Conservation (phyloP, 1,139 yeast genomes). For the Kurtzmaniella natalensis region DNA sequence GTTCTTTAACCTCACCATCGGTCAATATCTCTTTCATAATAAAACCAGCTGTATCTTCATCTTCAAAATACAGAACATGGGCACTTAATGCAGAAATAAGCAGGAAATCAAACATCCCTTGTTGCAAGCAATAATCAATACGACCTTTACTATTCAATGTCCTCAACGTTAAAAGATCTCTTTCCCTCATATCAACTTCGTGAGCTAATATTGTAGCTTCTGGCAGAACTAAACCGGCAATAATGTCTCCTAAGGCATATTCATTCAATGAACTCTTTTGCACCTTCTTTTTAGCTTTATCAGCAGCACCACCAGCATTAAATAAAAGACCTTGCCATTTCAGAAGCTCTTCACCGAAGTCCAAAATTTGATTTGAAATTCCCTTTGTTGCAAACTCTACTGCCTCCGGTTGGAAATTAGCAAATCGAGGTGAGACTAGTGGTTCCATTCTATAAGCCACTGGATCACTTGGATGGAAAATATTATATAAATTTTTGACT, state of each 20-base stretch:
- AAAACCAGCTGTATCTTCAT: slow-evolving; percentile 78
- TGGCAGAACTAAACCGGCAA: slow-evolving; percentile 28
- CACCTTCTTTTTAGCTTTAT: slow-evolving; percentile 10
- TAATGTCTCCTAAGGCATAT: slow-evolving; percentile 43
- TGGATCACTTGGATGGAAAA: slow-evolving; percentile 88
- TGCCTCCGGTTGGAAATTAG: slow-evolving; percentile 55
- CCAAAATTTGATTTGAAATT: slow-evolving; percentile 39
- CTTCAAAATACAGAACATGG: slow-evolving; percentile 86
- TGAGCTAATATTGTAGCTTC: slow-evolving; percentile 5
- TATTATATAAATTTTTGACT: slow-evolving; percentile 61
- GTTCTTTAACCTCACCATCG: slow-evolving; percentile 12
- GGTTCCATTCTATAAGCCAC: slow-evolving; percentile 88
- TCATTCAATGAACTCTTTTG: slow-evolving; percentile 22
- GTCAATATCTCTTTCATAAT: slow-evolving; percentile 52
- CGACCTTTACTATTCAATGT: slow-evolving; percentile 66
- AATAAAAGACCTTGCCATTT: slow-evolving; percentile 11
- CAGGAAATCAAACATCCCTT: slow-evolving; percentile 76
- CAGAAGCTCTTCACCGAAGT: slow-evolving; percentile 41
- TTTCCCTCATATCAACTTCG: slow-evolving; percentile 16
- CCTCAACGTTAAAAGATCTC: slow-evolving; percentile 31
- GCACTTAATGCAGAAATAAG: slow-evolving; percentile 78
- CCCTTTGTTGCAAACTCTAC: slow-evolving; percentile 54
- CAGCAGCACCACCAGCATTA: slow-evolving; percentile 16
- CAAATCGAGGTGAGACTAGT: slow-evolving; percentile 51
- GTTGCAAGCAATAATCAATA: slow-evolving; percentile 76